phyloP scores from a whole-genome alignment of 768 basidiomycete genomes.

The Trametes gibbosa region DNA sequence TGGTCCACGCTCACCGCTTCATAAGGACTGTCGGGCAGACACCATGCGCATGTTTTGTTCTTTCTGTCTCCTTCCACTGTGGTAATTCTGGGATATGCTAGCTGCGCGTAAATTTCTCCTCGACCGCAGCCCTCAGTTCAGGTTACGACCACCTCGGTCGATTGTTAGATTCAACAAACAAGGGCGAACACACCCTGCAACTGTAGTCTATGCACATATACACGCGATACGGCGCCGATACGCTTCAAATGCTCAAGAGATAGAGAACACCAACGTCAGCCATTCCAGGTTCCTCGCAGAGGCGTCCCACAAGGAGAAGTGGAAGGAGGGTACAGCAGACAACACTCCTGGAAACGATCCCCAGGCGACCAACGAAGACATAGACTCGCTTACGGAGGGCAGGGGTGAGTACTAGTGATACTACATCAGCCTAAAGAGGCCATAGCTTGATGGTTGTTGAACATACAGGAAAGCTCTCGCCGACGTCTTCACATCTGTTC shows the following conservation, averaged over 20 bases:
- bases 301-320: constrained; percentile 34
- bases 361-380: constrained; percentile 21
- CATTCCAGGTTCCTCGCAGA: constrained; percentile 47
- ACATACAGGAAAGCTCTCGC: constrained; percentile 51
- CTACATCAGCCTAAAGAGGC: no score
- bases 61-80: neutral
- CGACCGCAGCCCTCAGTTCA: neutral
- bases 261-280: constrained; percentile 37
- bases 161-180: neutral
- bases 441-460: neutral
- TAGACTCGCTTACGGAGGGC: constrained; percentile 24
- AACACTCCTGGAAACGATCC: constrained; percentile 1
- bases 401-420: constrained; percentile 32
- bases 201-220: neutral
- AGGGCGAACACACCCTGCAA: neutral
- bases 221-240: neutral
- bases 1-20: no score
- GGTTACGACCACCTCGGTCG: no score
- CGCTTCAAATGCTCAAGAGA: constrained; percentile 14
- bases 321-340: constrained; percentile 25
- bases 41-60: neutral
- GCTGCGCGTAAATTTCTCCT: neutral
- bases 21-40: neutral
- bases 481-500: constrained; percentile 64
- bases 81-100: neutral